phyloP scores from a whole-genome alignment of 768 basidiomycete genomes.

The Lactarius hengduanensis region DNA sequence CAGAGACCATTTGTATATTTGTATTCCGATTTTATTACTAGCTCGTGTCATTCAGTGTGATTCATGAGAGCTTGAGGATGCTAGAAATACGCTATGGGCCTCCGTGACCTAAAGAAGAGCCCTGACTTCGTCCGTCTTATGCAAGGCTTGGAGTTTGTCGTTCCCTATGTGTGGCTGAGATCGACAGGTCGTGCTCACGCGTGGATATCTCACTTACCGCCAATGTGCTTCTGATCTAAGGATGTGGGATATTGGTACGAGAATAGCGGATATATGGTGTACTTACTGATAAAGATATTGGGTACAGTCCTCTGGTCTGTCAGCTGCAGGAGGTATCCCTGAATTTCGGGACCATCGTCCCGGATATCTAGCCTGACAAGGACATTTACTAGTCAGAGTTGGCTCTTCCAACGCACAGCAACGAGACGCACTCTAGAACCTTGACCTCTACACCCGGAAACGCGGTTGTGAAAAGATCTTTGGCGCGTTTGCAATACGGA shows the following conservation, averaged over 20 bases:
- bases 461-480: slow-evolving; percentile 37
- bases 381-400: not conserved
- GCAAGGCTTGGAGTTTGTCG: slow-evolving; percentile 24
- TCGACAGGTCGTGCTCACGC: not conserved
- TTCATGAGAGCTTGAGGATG: too few relatives aligned
- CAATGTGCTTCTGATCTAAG: slow-evolving; percentile 52
- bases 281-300: slow-evolving; percentile 69
- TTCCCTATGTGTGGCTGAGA: slow-evolving; percentile 17
- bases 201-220: slow-evolving; percentile 41
- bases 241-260: not conserved
- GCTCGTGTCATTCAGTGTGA: not conserved
- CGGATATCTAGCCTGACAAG: slow-evolving; percentile 52
- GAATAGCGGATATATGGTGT: not conserved
- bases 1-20: not conserved
- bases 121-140: slow-evolving; percentile 20
- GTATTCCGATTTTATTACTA: not conserved
- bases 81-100: not conserved
- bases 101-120: slow-evolving; percentile 12
- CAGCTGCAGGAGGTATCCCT: slow-evolving; percentile 60
- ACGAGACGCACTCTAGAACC: slow-evolving; percentile 39
- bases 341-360: slow-evolving; percentile 61
- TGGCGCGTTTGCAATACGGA: slow-evolving; percentile 45
- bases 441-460: slow-evolving; percentile 36
- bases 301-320: slow-evolving; percentile 74
- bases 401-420: not conserved